Conservation (phyloP, 768 basidiomycete species). For the Mycena amicta region DNA sequence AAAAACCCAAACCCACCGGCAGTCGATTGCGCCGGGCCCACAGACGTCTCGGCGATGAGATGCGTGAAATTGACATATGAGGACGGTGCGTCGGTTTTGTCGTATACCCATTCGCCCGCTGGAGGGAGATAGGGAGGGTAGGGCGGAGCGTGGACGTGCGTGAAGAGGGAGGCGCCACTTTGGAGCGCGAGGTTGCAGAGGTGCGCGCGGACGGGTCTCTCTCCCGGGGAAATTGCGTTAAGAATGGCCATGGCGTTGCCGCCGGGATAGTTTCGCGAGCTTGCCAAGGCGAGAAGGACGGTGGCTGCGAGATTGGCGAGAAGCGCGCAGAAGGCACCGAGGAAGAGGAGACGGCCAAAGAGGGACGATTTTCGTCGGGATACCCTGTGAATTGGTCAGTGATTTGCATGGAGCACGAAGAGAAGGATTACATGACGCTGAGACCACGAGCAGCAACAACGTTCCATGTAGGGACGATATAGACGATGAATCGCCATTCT, state of each 20-base stretch:
- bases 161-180: constrained; percentile 89
- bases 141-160: constrained; percentile 66
- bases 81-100: constrained; percentile 75
- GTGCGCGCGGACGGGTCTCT: constrained; percentile 62
- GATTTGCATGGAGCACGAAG: not conserved
- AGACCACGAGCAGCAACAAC: constrained; percentile 73
- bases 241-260: constrained; percentile 69
- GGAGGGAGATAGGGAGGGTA: constrained; percentile 31
- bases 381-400: constrained; percentile 35
- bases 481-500: constrained; percentile 96
- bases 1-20: constrained; percentile 13
- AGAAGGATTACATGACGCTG: constrained; percentile 56
- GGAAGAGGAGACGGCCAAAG: constrained; percentile 46
- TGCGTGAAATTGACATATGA: constrained; percentile 54
- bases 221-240: constrained; percentile 40
- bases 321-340: constrained; percentile 52
- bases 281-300: constrained; percentile 54
- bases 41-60: constrained; percentile 56
- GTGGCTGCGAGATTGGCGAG: constrained; percentile 57
- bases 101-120: constrained; percentile 60
- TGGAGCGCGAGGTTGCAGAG: constrained; percentile 86
- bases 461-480: constrained; percentile 82
- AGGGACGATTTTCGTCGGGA: constrained; percentile 50
- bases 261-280: constrained; percentile 86
- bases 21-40: constrained; percentile 16